Percentiles rank a stretch among this genome's conserved stretches.
These are phyloP conservation scores for Diatrype stigma DNA, from an alignment of 2,329 filamentous ascomycete genomes.

Conservation along the genomic window DNA sequence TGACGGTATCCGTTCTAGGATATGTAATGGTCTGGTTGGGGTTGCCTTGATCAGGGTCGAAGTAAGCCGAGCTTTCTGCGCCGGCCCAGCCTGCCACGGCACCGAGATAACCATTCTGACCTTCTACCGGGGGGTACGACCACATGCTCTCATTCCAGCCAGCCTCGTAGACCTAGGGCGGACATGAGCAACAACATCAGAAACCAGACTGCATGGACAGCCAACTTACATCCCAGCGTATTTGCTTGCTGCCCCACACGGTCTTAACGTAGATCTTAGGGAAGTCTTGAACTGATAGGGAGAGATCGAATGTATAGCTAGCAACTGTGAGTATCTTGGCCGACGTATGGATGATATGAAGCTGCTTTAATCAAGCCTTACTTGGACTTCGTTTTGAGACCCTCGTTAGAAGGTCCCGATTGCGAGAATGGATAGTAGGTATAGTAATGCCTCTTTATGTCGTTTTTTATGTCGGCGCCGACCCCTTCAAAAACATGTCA, in stretches of 20 bases:
- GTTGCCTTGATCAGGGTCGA: conserved; percentile 16
- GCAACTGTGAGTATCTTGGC: conserved; percentile 6
- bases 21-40: conserved; percentile 20
- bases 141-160: conserved; percentile 21
- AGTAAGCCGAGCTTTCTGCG: conserved; percentile 6
- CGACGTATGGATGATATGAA: conserved; percentile 1
- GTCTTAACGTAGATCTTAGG: conserved; percentile 21
- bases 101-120: conserved; percentile 25
- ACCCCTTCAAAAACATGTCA: conserved; percentile 11
- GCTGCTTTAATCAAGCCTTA: conserved; percentile 8
- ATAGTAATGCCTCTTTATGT: conserved; percentile 15
- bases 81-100: conserved; percentile 19
- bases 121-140: conserved; percentile 23
- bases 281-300: conserved; percentile 20
- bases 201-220: not conserved
- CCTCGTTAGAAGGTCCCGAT: conserved; percentile 1
- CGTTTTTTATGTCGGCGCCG: conserved; percentile 17
- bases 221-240: conserved; percentile 26
- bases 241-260: conserved; percentile 22
- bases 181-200: not conserved
- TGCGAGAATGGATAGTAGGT: conserved; percentile 13
- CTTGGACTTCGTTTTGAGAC: conserved; percentile 11
- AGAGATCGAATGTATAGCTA: conserved; percentile 24
- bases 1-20: conserved; percentile 14
- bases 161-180: conserved; percentile 20